These are phyloP conservation scores for Xylaria longipes DNA, from an alignment of 495 filamentous ascomycete genomes.

Conservation along the genomic window DNA sequence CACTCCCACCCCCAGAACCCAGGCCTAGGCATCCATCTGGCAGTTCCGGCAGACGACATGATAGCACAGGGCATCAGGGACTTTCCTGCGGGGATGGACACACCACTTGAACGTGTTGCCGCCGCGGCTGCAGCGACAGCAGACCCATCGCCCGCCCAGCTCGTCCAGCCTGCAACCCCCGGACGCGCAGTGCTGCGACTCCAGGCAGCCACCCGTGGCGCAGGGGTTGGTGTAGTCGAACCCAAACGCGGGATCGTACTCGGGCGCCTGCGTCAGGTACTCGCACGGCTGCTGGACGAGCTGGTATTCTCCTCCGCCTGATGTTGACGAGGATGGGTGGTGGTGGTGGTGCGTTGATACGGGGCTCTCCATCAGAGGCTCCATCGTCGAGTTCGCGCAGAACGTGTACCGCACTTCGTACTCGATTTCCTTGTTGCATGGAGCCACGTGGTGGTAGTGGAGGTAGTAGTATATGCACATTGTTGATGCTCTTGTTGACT, in stretches of 20 bases:
- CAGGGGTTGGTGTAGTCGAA: constrained; percentile 50
- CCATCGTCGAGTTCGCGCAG: constrained; percentile 39
- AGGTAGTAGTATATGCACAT: constrained; percentile 47
- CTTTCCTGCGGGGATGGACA: constrained; percentile 41
- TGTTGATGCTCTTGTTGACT: background rate
- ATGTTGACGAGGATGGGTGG: background rate
- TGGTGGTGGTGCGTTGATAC: background rate
- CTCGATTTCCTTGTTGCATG: constrained; percentile 47
- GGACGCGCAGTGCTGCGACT: constrained; percentile 48
- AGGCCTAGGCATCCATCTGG: constrained; percentile 14
- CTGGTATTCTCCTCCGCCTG: constrained; percentile 2
- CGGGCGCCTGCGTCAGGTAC: constrained; percentile 29
- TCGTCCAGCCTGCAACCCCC: constrained; percentile 52
- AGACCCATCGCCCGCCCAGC: constrained; percentile 50
- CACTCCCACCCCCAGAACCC: background rate
- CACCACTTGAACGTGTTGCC: constrained; percentile 49
- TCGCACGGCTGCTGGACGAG: constrained; percentile 33
- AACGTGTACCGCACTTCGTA: constrained; percentile 50
- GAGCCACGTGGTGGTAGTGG: constrained; percentile 48
- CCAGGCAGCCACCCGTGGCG: constrained; percentile 49
- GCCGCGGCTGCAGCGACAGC: constrained; percentile 50
- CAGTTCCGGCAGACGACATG: constrained; percentile 37
- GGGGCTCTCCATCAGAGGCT: background rate
- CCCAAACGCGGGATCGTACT: constrained; percentile 37
- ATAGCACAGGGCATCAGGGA: constrained; percentile 53